A percentile compares a stretch with the other conserved stretches of the same genome.
Evolutionary conservation across 1,284 basidiomycete genomes (phyloP).

Genomic region (Tilletia walkeri): DNA sequence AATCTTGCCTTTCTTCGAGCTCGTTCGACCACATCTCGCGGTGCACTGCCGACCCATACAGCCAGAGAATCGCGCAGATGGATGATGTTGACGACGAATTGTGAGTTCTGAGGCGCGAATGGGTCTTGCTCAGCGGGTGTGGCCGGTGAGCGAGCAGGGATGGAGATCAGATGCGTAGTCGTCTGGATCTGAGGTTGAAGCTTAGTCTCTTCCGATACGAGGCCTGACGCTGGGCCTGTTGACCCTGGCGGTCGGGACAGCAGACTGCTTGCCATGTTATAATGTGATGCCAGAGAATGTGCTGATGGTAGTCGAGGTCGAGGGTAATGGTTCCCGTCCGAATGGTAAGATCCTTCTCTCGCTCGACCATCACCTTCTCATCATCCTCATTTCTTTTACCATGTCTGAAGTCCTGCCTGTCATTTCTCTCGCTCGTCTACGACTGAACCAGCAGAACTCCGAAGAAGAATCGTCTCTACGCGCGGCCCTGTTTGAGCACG

Average conservation of each 20-base stretch:
- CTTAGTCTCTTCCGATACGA: not conserved
- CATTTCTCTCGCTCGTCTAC: conserved; percentile 5
- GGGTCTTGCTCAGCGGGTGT: not conserved
- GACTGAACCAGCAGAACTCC: not conserved
- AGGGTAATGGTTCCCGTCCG: too few species aligned
- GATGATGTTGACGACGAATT: conserved; percentile 12
- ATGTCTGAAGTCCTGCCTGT: conserved; percentile 8
- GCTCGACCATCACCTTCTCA: too few species aligned
- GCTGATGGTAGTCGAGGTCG: too few species aligned
- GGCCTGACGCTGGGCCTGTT: not conserved
- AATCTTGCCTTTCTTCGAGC: not conserved
- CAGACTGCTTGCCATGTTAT: too few species aligned
- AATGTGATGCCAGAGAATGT: too few species aligned
- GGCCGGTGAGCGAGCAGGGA: not conserved
- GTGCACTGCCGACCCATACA: conserved; percentile 9
- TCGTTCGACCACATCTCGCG: conserved; percentile 1
- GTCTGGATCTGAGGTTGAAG: not conserved
- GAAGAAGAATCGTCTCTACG: not conserved
- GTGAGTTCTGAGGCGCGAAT: not conserved
- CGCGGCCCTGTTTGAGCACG: conserved; percentile 14
- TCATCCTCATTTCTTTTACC: too few species aligned
- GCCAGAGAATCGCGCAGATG: conserved; percentile 15
- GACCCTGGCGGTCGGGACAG: not conserved
- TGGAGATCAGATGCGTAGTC: conserved; percentile 5
- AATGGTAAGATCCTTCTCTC: too few species aligned